Conservation (phyloP, 164 flowering plant species). For the Litsea cubeba region DNA sequence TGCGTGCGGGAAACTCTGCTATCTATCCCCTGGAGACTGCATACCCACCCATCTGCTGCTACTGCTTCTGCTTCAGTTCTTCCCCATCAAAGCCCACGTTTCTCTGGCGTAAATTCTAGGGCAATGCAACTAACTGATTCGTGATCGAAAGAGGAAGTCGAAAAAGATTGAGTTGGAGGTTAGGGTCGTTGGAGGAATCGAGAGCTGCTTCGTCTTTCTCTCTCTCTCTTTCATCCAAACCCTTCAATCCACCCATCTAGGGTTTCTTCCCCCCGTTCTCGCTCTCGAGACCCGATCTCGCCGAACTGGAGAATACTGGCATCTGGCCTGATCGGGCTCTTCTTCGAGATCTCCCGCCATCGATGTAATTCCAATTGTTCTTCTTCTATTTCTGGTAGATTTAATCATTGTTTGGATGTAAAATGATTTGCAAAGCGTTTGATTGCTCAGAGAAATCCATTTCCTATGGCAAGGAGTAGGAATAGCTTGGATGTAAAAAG, state of each 20-base stretch:
- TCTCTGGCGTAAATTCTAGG: too few species aligned
- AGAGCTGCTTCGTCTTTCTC: conserved; percentile 75
- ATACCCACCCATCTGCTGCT: too few species aligned
- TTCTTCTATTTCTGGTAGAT: too few species aligned
- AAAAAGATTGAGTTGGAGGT: conserved; percentile 70
- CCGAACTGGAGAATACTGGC: conserved; percentile 36
- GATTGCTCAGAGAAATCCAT: too few species aligned
- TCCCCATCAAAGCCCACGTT: too few species aligned
- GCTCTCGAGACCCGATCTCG: conserved; percentile 65
- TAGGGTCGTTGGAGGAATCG: conserved; percentile 54
- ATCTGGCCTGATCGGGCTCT: conserved; percentile 85
- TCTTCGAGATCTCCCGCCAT: conserved; percentile 69
- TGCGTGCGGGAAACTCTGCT: too few species aligned
- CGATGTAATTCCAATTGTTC: conserved; percentile 40
- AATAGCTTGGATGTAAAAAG: too few species aligned
- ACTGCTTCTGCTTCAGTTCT: too few species aligned
- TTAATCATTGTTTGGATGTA: too few species aligned
- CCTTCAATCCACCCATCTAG: conserved; percentile 50
- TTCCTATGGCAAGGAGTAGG: too few species aligned
- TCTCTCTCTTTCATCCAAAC: conserved; percentile 71
- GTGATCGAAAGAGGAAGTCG: neutral
- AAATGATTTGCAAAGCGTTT: too few species aligned
- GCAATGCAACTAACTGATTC: neutral
- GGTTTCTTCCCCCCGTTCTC: conserved; percentile 50
- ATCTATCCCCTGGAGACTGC: too few species aligned